phyloP scores from a whole-genome alignment of 2,329 filamentous ascomycete species.

The Aspergillus calidoustus region DNA sequence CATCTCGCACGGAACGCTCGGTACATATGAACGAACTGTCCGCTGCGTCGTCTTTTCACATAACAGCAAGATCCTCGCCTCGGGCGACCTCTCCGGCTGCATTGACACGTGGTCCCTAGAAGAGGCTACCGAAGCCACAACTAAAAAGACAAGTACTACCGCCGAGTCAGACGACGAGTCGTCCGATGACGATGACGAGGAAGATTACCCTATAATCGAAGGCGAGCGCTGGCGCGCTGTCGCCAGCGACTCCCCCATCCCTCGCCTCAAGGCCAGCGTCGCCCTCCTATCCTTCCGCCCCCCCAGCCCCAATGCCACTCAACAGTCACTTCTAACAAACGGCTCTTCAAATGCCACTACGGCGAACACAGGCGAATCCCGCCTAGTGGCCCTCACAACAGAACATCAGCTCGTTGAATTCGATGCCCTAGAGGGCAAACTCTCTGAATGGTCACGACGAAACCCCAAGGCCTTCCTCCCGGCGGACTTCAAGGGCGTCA shows the following conservation, averaged over 20 bases:
- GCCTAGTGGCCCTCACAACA: conserved; percentile 65
- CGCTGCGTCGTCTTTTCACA: conserved; percentile 76
- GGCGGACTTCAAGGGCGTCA: conserved; percentile 71
- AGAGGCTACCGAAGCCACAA: conserved; percentile 51
- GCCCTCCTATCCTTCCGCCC: conserved; percentile 71
- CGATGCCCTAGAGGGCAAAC: conserved; percentile 73
- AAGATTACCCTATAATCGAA: conserved; percentile 54
- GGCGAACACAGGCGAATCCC: conserved; percentile 50
- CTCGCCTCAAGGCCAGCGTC: conserved; percentile 68
- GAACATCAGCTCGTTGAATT: conserved; percentile 76
- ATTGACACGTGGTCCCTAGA: conserved; percentile 84
- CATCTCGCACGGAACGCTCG: conserved; percentile 68
- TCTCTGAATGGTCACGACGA: conserved; percentile 83
- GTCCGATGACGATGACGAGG: conserved; percentile 52
- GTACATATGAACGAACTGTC: conserved; percentile 77
- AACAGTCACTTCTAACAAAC: conserved; percentile 45
- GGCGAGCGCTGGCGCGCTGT: conserved; percentile 77
- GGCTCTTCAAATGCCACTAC: conserved; percentile 45
- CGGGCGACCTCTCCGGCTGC: conserved; percentile 80
- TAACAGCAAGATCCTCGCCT: conserved; percentile 77
- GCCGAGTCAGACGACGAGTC: conserved; percentile 53
- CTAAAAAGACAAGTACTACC: conserved; percentile 47
- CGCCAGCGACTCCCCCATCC: conserved; percentile 70
- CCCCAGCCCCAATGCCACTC: conserved; percentile 25
- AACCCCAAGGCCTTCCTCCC: conserved; percentile 80